phyloP scores from a whole-genome alignment of 768 basidiomycete genomes.

The Lentinula edodes region DNA sequence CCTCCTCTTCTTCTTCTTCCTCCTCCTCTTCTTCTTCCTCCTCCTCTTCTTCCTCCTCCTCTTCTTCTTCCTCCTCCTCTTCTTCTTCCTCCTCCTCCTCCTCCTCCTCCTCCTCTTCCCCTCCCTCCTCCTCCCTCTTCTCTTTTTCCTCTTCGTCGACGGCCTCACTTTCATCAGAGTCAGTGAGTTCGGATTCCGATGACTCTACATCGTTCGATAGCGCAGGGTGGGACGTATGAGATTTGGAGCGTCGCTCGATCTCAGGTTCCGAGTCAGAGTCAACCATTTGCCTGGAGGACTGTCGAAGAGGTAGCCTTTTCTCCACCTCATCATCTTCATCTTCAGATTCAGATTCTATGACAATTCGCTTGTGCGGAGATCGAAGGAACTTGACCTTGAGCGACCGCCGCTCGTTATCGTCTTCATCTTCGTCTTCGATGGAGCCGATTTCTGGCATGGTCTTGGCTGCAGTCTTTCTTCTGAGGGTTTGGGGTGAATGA shows the following conservation, averaged over 20 bases:
- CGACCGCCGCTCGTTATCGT: background rate
- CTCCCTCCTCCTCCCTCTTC: background rate
- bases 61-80: background rate
- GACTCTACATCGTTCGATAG: background rate
- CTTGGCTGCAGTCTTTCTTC: background rate
- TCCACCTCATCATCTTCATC: background rate
- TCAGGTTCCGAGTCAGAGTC: background rate
- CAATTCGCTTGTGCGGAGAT: background rate
- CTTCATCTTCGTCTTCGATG: background rate
- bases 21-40: background rate
- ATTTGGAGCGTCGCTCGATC: background rate
- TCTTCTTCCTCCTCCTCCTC: background rate
- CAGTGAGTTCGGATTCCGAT: background rate
- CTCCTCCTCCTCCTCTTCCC: background rate
- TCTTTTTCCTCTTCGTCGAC: background rate
- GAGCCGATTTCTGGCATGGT: background rate
- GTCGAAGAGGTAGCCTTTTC: background rate
- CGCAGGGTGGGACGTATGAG: background rate
- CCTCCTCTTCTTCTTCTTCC: background rate
- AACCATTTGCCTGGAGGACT: background rate
- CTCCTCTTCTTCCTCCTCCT: background rate
- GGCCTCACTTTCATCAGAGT: background rate
- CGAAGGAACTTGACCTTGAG: background rate
- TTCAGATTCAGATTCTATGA: background rate
- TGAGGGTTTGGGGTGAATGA: background rate